Evolutionary conservation across 257 asterid species (phyloP).

Genomic region (Anisodus tanguticus): DNA sequence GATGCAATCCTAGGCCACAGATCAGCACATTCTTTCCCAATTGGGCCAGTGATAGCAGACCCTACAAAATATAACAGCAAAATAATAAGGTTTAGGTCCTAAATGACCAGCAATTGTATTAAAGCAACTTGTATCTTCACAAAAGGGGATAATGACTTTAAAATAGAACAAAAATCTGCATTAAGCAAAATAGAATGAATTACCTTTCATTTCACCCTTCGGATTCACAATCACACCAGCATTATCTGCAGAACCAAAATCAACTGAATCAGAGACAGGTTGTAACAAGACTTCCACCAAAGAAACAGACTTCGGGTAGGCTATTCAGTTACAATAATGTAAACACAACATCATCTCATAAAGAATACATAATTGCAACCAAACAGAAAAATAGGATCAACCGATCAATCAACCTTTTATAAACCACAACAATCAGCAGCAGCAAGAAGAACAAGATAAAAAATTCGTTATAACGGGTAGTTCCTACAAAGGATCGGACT

Average conservation of each 20-base stretch:
- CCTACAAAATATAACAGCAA: constrained; percentile 29
- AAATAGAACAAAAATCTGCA: background rate
- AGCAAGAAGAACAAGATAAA: background rate
- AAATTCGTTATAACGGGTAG: too few relatives aligned
- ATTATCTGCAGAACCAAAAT: constrained; percentile 43
- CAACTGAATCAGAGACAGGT: background rate
- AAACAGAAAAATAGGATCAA: accelerated
- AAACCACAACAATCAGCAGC: background rate
- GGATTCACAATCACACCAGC: constrained; percentile 69
- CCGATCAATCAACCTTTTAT: background rate
- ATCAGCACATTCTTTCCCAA: constrained; percentile 64
- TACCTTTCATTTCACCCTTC: constrained; percentile 73
- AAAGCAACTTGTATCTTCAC: background rate
- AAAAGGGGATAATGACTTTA: background rate
- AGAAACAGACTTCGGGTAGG: background rate
- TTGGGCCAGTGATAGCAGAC: constrained; percentile 62
- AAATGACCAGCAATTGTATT: background rate
- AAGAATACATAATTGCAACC: background rate
- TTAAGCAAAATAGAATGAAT: background rate
- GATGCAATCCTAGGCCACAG: constrained; percentile 67
- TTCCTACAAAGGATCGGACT: too few relatives aligned
- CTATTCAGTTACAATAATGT: background rate
- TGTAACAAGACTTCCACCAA: background rate
- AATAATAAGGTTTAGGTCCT: background rate
- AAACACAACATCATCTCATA: background rate